Conservation (phyloP, 495 filamentous ascomycete genomes). For the Penicillium cosmopolitanum region DNA sequence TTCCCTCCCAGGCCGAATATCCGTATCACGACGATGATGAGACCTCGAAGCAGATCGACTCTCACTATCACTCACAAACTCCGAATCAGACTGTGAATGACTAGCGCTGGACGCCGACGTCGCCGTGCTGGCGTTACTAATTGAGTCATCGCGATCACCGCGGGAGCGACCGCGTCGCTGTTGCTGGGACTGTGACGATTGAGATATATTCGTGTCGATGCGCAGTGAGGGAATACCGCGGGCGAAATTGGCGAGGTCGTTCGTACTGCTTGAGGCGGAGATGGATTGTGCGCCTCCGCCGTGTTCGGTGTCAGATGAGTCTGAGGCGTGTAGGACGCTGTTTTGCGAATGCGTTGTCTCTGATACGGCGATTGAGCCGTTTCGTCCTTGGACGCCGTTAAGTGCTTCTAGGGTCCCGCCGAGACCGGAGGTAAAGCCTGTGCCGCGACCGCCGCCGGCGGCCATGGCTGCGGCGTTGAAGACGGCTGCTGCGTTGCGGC, state of each 20-base stretch:
- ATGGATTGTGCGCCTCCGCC: slow-evolving; percentile 37
- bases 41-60: slow-evolving; percentile 24
- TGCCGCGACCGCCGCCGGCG: slow-evolving; percentile 84
- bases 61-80: slow-evolving; percentile 34
- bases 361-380: slow-evolving; percentile 21
- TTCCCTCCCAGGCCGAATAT: slow-evolving; percentile 48
- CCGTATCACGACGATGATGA: slow-evolving; percentile 39
- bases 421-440: slow-evolving; percentile 47
- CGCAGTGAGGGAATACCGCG: slow-evolving; percentile 47
- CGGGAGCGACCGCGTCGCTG: slow-evolving; percentile 25
- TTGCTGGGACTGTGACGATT: neutral
- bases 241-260: slow-evolving; percentile 31
- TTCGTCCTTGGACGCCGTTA: slow-evolving; percentile 39
- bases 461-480: slow-evolving; percentile 99
- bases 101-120: slow-evolving; percentile 47
- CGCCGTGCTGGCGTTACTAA: slow-evolving; percentile 47
- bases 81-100: slow-evolving; percentile 49
- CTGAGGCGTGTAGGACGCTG: slow-evolving; percentile 39
- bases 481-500: slow-evolving; percentile 90
- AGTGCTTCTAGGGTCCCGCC: slow-evolving; percentile 51
- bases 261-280: slow-evolving; percentile 40
- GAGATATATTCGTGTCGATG: slow-evolving; percentile 48
- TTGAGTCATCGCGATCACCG: slow-evolving; percentile 47
- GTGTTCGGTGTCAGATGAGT: slow-evolving; percentile 52
- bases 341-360: slow-evolving; percentile 33